Evolutionary conservation across 805 yeast species (phyloP).

Genomic region (Yamadazyma nakazawae): DNA sequence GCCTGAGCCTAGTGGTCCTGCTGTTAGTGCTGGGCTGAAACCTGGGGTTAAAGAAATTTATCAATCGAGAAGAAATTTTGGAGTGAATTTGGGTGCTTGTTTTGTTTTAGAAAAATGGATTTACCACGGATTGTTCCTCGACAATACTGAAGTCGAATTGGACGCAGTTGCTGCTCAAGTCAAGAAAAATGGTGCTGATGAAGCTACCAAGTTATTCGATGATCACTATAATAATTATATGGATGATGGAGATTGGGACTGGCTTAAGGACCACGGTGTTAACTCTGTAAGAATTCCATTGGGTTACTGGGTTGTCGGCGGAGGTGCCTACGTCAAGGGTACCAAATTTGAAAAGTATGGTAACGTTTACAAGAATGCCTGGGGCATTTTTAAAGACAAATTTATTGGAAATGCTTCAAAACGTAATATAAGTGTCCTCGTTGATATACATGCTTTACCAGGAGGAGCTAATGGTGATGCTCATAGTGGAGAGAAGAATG

Average conservation of each 20-base stretch:
- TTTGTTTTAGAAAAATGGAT: constrained; percentile 84
- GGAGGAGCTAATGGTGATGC: constrained; percentile 87
- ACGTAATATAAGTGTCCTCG: constrained; percentile 65
- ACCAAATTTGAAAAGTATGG: constrained; percentile 60
- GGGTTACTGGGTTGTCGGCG: constrained; percentile 86
- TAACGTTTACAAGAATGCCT: constrained; percentile 65
- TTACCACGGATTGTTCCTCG: constrained; percentile 56
- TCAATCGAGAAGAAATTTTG: constrained; percentile 63
- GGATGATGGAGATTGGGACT: constrained; percentile 72
- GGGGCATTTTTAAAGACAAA: constrained; percentile 55
- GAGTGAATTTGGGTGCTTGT: constrained; percentile 81
- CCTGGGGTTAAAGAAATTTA: constrained; percentile 49
- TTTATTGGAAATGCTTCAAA: constrained; percentile 58
- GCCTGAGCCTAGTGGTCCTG: constrained; percentile 13
- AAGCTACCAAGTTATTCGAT: constrained; percentile 52
- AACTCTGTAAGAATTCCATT: constrained; percentile 82
- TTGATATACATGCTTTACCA: constrained; percentile 88
- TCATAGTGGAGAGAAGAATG: constrained; percentile 67
- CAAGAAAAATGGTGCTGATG: constrained; percentile 48
- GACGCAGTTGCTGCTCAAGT: constrained; percentile 61
- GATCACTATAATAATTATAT: constrained; percentile 65
- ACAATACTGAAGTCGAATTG: constrained; percentile 58
- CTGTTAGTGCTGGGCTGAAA: constrained; percentile 24
- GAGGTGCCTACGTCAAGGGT: constrained; percentile 53
- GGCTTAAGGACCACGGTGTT: constrained; percentile 65